Base-by-base conservation (phyloP, 2,329 filamentous ascomycete genomes). In the Iodosphaeria phyllophila region DNA sequence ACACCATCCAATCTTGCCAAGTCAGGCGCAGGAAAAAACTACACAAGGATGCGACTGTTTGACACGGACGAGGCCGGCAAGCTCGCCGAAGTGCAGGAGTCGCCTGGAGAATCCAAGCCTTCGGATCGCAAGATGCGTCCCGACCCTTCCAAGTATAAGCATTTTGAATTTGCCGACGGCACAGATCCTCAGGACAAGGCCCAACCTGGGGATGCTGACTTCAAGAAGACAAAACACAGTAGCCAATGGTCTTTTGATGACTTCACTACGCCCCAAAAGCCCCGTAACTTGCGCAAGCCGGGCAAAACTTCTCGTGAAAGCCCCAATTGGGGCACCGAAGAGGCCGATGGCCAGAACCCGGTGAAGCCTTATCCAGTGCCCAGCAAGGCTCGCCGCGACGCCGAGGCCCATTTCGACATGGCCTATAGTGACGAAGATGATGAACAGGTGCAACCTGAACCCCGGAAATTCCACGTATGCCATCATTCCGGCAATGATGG, bases 231-330 rank as follows among this genome's bases (percentile, higher is more conserved):
- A 27, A 79, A 76, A 52, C 73, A 80, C 43, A 56, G 61, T 30
- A 71, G 71, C 34, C 74, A 79, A 32, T 93, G 86, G 83, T 70
- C 71, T 24, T 95, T 95, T 48, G 69, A 80, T 32, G 83, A 92
- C 50, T 92, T 92, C 39, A 56, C 58, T 10, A 92, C 84, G 1
- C 86, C 86, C 0, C 64, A 74, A 35, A 92, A 92, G 58, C 36
- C 52, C 14, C 57, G 67, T 23, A 59, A 64, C 4, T 53, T 60
- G 22, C 77, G 74, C 47, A 46, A 64, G 13, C 43, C 58, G 26
- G 64, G 25, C 21, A 28, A 28, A 25, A 22, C 72, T 30, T 55
- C 62, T 19, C 68, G 82, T 41, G 72, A 89, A 32, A 63, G 73
- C 31, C 74, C 78, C 28, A 75, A 89, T 46, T 91, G 79, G 69